Evolutionary conservation across 108 stramenopile genomes (phyloP), one percentile per base, ranked within the genome.

Genomic region (Fistulifera solaris): DNA sequence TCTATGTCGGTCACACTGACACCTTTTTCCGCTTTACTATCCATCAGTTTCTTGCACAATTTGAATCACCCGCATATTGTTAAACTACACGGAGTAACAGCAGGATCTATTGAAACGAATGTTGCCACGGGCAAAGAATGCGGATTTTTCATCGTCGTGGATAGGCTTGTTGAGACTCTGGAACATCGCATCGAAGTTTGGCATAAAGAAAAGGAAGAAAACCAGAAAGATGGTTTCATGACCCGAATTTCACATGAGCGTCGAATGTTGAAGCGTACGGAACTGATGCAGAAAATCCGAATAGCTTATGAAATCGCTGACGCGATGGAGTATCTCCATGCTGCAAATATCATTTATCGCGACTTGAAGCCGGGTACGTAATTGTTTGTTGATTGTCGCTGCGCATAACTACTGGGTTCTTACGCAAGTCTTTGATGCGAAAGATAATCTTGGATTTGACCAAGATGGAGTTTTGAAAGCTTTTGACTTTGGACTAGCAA

Each of bases 401-500:
- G n/a, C n/a, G n/a, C n/a, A n/a, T n/a, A n/a, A 13, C 11, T 40
- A 47, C 45, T 48, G 72, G 72, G 1, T 73, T 67, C 43, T 39
- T 62, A n/a, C n/a, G n/a, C n/a, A n/a, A n/a, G n/a, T n/a, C n/a
- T n/a, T n/a, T n/a, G n/a, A n/a, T n/a, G n/a, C n/a, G n/a, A n/a
- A n/a, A n/a, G 74, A 82, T 35, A 82, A 82, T 38, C 75, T 83
- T 42, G 77, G 77, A 1, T 73, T 77, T 38, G 54, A 62, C 41
- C 21, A 15, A 31, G 52, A 68, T 18, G 67, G 67, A 12, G 26
- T 28, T 3, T 22, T 72, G 22, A 76, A 76, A 58, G 27, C 76
- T 17, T 76, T 76, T 57, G 85, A 86, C 56, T 86, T 86, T 64
- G 85, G 85, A 3, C 51, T 86, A 42, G 77, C 74, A 27, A 78